A percentile compares a stretch with the other conserved stretches of the same genome.
Evolutionary conservation across 2,329 filamentous ascomycete species (phyloP).

Genomic region (Chaetoscypha palmicola): DNA sequence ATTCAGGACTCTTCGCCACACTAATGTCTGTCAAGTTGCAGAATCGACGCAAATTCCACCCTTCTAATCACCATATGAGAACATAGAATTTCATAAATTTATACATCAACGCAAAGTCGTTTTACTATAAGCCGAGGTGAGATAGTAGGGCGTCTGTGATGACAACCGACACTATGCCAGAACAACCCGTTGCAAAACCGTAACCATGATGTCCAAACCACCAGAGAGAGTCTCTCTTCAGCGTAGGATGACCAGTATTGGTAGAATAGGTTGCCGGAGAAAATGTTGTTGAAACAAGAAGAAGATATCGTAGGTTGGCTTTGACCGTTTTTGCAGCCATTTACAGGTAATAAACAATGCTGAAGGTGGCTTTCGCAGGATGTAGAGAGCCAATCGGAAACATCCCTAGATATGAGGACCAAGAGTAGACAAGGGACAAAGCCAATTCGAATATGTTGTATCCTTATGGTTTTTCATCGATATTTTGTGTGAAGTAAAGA

Average conservation of each 20-base stretch:
- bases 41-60: constrained; percentile 19
- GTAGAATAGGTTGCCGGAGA: constrained; percentile 30
- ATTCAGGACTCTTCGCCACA: constrained; percentile 17
- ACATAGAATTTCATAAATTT: constrained; percentile 19
- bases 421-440: constrained; percentile 28
- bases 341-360: constrained; percentile 25
- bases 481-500: constrained; percentile 28
- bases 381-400: constrained; percentile 27
- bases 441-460: constrained; percentile 29
- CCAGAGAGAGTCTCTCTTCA: constrained; percentile 42
- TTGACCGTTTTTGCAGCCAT: constrained; percentile 8
- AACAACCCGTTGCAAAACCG: constrained; percentile 41
- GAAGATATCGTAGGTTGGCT: constrained; percentile 27
- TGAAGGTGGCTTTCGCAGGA: constrained; percentile 28
- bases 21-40: constrained; percentile 21
- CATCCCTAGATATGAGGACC: constrained; percentile 31
- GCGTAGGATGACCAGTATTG: constrained; percentile 52
- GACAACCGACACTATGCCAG: constrained; percentile 20
- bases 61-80: constrained; percentile 17
- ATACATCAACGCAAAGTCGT: constrained; percentile 23
- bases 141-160: constrained; percentile 18
- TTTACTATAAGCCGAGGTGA: constrained; percentile 22
- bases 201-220: constrained; percentile 58
- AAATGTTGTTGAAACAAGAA: constrained; percentile 31
- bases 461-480: constrained; percentile 26